phyloP scores from a whole-genome alignment of 2,329 filamentous ascomycete genomes.

The Aspergillus costaricaensis region DNA sequence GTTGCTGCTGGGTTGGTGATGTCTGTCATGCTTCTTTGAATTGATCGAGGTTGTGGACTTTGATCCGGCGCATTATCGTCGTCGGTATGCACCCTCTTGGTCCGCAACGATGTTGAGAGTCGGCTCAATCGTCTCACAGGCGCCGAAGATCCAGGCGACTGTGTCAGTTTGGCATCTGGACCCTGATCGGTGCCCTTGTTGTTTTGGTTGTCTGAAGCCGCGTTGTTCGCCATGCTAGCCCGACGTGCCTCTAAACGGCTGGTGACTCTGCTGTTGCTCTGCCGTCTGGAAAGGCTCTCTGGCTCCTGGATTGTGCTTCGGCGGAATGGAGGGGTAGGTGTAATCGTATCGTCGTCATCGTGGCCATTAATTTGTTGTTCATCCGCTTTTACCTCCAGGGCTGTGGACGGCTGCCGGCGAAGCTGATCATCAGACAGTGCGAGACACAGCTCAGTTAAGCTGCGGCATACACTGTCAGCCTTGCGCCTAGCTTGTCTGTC shows the following conservation, averaged over 20 bases:
- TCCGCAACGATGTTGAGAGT: constrained; percentile 42
- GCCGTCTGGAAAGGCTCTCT: constrained; percentile 31
- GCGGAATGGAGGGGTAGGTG: constrained; percentile 35
- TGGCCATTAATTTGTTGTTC: constrained; percentile 26
- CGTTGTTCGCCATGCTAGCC: constrained; percentile 35
- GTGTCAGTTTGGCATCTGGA: constrained; percentile 14
- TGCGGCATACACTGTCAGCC: constrained; percentile 88
- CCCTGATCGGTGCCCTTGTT: constrained; percentile 10
- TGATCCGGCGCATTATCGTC: constrained; percentile 36
- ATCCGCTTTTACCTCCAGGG: constrained; percentile 28
- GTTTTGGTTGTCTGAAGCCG: constrained; percentile 10
- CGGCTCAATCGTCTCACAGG: constrained; percentile 44
- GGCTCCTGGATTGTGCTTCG: constrained; percentile 44
- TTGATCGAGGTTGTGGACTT: constrained; percentile 37
- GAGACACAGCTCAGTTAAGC: constrained; percentile 87
- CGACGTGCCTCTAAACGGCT: constrained; percentile 45
- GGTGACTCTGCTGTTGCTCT: constrained; percentile 30
- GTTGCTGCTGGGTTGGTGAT: constrained; percentile 32
- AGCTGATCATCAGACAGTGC: constrained; percentile 68
- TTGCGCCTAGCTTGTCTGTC: constrained; percentile 88
- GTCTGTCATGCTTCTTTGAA: constrained; percentile 48
- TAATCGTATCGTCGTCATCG: constrained; percentile 30
- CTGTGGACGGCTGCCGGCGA: constrained; percentile 33
- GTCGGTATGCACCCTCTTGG: constrained; percentile 39
- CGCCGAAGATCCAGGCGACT: constrained; percentile 21